Evolutionary conservation across 805 yeast species (phyloP).

Genomic region (Hermanozyma aechmeae): DNA sequence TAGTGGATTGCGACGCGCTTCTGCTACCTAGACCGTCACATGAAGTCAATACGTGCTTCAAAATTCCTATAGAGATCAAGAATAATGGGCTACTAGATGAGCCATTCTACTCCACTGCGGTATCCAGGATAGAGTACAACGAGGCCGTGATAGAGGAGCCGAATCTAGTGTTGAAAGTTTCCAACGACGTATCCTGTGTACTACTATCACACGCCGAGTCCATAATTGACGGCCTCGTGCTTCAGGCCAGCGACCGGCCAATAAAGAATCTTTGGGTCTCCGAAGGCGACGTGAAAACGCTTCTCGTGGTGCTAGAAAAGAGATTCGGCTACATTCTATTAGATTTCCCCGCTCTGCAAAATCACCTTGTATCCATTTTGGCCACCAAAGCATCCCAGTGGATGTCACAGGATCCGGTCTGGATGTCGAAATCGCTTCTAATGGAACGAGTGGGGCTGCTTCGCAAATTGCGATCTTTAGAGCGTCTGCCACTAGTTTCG

Average conservation of each 20-base stretch:
- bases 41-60: conserved; percentile 8
- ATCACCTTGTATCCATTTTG: no score
- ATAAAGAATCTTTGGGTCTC: no score
- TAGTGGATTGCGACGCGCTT: no score
- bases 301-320: conserved; percentile 6
- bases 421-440: no score
- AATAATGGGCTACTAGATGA: conserved; percentile 7
- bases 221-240: conserved; percentile 8
- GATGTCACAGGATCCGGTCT: neutral
- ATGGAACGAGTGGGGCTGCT: no score
- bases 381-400: neutral
- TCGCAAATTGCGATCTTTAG: no score
- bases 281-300: conserved; percentile 2
- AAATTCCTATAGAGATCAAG: conserved; percentile 3
- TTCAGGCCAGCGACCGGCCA: no score
- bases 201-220: conserved; percentile 5
- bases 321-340: conserved; percentile 5
- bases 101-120: conserved; percentile 4
- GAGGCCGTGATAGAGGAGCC: conserved; percentile 5
- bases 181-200: conserved; percentile 4
- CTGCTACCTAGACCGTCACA: no score
- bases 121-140: conserved; percentile 7
- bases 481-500: no score
- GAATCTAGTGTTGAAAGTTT: conserved; percentile 5
- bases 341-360: neutral